Conservation (phyloP, 2,329 filamentous ascomycete species). For the Aspergillus brunneoviolaceus region DNA sequence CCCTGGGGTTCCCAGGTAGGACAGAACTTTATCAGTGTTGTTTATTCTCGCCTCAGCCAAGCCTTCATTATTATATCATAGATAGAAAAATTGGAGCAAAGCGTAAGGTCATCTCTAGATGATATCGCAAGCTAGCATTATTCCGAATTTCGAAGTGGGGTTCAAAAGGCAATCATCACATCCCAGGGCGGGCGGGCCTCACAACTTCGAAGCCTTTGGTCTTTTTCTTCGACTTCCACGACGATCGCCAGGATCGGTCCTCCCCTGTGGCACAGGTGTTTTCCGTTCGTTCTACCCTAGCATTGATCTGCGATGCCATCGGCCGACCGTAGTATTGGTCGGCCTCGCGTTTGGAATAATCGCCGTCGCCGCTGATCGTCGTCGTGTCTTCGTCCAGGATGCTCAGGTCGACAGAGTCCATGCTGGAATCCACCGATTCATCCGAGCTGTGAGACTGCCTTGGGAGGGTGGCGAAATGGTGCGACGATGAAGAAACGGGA, state of each 20-base stretch:
- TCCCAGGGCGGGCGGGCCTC: not conserved
- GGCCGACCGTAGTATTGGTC: constrained; percentile 10
- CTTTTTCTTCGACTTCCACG: constrained; percentile 3
- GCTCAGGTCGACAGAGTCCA: not conserved
- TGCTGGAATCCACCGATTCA: not conserved
- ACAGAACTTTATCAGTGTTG: not conserved
- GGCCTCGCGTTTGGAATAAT: constrained; percentile 10
- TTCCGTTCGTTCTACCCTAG: not conserved
- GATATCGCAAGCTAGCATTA: too few species aligned
- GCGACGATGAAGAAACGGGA: not conserved
- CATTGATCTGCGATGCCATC: not conserved
- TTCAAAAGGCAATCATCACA: not conserved
- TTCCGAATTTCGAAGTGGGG: too few species aligned
- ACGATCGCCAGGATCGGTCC: not conserved
- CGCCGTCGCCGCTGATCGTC: not conserved
- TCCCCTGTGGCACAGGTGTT: not conserved
- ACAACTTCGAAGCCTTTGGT: constrained; percentile 11
- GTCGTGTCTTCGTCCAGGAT: not conserved
- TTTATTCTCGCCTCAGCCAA: not conserved
- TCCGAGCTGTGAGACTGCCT: not conserved
- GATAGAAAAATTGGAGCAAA: too few species aligned
- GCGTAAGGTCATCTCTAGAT: not conserved
- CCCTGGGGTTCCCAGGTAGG: not conserved
- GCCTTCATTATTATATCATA: not conserved
- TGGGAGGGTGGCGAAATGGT: not conserved